Base-by-base conservation (phyloP, 768 basidiomycete species). In the Amylocystis lapponica region DNA sequence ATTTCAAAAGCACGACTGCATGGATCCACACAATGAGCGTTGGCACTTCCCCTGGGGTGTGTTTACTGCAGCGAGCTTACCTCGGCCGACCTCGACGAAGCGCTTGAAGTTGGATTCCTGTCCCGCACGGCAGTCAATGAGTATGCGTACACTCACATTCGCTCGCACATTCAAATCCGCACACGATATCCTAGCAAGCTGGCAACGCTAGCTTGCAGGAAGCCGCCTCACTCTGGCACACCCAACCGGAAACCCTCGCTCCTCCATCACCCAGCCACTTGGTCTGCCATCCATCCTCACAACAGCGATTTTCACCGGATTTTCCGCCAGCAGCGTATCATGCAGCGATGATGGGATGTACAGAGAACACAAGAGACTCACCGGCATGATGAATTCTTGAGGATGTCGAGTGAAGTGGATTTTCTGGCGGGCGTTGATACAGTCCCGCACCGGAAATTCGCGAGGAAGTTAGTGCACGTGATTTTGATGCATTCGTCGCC, bases 1-100 rank as follows among this genome's bases (percentile, higher is more conserved):
- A 66, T 66, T 86, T 88, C 72, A 98, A 77, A 71, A 98, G 91
- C 65, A 97, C 91, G 50, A 97, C 92, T 85, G 50, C 19, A 37
- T 13, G 14, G 7, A 13, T 33, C n/a, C 32, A 17, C 52, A 48
- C 19, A 42, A 41, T 42, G 22, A 14, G 33, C 35, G 16, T 36
- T 40, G 29, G 5, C 27, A n/a, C 8, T 55, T 11, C 9, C 12
- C 23, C 19, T 27, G 11, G 10, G 13, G 4, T 32, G 17, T 17
- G 20, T 36, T 2, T 33, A 25, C 22, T 19, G 27, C 32, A 13
- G 6, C n/a, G 47, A 6, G 60, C 76, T 48, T 56, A 90, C 87
- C 88, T 62, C 95, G 89, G 63, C 95, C 95, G 65, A 97, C 92
- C 81, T 99, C 88, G 62, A 97, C 94, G 70, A 95, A 97, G 50